A percentile compares a stretch with the other conserved stretches of the same genome.
Conservation (phyloP, 2,329 filamentous ascomycete species). For the Bimuria novae-zelandiae region DNA sequence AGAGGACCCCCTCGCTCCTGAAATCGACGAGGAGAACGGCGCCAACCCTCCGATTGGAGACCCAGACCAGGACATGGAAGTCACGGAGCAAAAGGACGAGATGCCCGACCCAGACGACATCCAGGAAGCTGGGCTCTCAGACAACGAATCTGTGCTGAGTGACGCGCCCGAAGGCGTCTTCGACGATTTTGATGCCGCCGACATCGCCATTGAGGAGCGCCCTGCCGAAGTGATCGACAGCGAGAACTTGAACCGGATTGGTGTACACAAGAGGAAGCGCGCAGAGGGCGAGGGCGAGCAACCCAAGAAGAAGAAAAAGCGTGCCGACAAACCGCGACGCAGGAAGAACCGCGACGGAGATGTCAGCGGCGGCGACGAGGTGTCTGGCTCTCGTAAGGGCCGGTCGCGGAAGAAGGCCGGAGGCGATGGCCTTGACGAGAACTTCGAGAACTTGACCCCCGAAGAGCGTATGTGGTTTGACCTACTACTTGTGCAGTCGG, state of each 20-base stretch:
- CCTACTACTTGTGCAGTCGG: background rate
- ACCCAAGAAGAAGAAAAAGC: slow-evolving; percentile 72
- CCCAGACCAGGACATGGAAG: slow-evolving; percentile 53
- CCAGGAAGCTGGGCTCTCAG: slow-evolving; percentile 53
- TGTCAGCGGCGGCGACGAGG: slow-evolving; percentile 54
- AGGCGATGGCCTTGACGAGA: slow-evolving; percentile 56
- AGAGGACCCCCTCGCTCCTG: slow-evolving; percentile 51
- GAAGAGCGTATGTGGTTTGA: slow-evolving; percentile 71
- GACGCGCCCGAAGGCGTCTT: slow-evolving; percentile 68
- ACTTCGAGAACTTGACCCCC: slow-evolving; percentile 79
- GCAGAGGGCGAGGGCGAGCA: slow-evolving; percentile 62
- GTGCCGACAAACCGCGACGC: slow-evolving; percentile 57
- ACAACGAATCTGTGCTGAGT: slow-evolving; percentile 66
- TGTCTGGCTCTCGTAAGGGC: slow-evolving; percentile 54
- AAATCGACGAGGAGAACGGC: slow-evolving; percentile 55
- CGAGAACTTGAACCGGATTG: slow-evolving; percentile 63
- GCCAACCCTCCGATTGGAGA: slow-evolving; percentile 50
- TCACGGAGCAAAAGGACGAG: slow-evolving; percentile 45
- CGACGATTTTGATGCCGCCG: slow-evolving; percentile 66
- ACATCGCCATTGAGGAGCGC: slow-evolving; percentile 65
- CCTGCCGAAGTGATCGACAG: slow-evolving; percentile 64
- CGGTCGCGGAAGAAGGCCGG: slow-evolving; percentile 52
- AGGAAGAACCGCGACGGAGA: slow-evolving; percentile 56
- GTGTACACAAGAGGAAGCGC: slow-evolving; percentile 68
- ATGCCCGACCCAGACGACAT: slow-evolving; percentile 44